Percentiles rank a stretch among this genome's conserved stretches.
phyloP scores from a whole-genome alignment of 1,139 yeast genomes.

The Suhomyces ambrosiae region DNA sequence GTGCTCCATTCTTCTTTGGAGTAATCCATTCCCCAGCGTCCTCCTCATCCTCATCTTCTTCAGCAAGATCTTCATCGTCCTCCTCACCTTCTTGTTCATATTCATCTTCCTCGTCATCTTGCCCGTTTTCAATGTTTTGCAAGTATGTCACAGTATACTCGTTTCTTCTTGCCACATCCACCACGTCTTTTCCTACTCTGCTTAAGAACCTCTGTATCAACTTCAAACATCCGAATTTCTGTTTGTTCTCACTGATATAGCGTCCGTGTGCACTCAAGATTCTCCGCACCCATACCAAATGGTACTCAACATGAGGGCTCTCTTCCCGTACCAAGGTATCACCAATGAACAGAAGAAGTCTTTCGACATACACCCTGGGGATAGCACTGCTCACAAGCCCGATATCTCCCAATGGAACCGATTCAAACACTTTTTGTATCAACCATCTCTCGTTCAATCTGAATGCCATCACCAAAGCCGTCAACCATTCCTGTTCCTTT shows the following conservation, averaged over 20 bases:
- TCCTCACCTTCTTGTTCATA: constrained; percentile 17
- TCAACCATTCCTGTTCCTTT: constrained; percentile 66
- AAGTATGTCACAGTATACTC: constrained; percentile 53
- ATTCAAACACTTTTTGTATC: constrained; percentile 72
- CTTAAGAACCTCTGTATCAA: constrained; percentile 75
- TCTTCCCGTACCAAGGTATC: constrained; percentile 56
- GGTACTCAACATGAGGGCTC: constrained; percentile 86
- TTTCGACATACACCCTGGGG: constrained; percentile 75
- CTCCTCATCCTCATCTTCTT: constrained; percentile 12
- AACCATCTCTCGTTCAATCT: constrained; percentile 81
- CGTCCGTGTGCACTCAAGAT: constrained; percentile 75
- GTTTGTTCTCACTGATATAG: constrained; percentile 64
- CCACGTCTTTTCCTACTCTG: constrained; percentile 74
- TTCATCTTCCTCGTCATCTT: constrained; percentile 17
- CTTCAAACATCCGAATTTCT: constrained; percentile 67
- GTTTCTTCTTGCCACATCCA: constrained; percentile 55
- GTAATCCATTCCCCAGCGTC: constrained; percentile 19
- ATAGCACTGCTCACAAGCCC: constrained; percentile 63
- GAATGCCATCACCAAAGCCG: constrained; percentile 90
- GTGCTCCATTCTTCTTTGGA: constrained; percentile 8
- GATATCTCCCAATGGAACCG: constrained; percentile 75
- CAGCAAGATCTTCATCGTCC: too few relatives aligned
- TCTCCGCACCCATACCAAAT: constrained; percentile 75
- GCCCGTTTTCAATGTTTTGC: constrained; percentile 22
- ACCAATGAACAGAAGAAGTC: constrained; percentile 72